Evolutionary conservation across 768 basidiomycete species (phyloP).

Genomic region (Boletus reticulatus): DNA sequence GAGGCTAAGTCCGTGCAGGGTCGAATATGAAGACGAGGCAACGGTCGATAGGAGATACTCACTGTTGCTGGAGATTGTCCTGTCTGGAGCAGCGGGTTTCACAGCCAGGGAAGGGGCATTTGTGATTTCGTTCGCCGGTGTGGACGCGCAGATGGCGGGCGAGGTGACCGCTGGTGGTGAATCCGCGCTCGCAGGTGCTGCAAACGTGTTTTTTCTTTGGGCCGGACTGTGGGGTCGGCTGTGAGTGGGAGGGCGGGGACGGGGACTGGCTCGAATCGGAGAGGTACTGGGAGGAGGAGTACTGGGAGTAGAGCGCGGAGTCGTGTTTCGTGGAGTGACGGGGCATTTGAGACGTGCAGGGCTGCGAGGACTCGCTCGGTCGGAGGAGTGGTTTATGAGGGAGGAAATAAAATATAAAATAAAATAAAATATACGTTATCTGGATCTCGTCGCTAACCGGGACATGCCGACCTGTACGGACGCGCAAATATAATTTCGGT

Average conservation of each 20-base stretch:
- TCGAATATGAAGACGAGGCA: conserved; percentile 8
- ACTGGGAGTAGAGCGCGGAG: conserved; percentile 19
- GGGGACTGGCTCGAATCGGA: conserved; percentile 29
- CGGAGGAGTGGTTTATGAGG: conserved; percentile 31
- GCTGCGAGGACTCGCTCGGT: conserved; percentile 21
- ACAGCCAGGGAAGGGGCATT: conserved; percentile 93
- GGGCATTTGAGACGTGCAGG: conserved; percentile 31
- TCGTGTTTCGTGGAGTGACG: conserved; percentile 32
- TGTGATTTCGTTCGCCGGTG: conserved; percentile 90
- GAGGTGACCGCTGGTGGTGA: conserved; percentile 88
- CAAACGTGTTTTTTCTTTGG: conserved; percentile 57
- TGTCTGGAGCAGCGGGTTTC: conserved; percentile 88
- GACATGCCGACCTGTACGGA: conserved; percentile 27
- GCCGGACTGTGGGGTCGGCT: neutral
- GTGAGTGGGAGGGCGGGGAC: neutral
- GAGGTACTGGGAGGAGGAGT: conserved; percentile 20
- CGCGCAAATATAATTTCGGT: conserved; percentile 31
- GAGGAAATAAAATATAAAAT: no score
- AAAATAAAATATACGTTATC: no score
- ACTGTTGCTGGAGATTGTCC: conserved; percentile 69
- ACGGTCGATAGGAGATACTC: conserved; percentile 1
- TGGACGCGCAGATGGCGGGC: conserved; percentile 87
- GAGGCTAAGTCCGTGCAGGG: conserved; percentile 12
- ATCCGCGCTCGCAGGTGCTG: conserved; percentile 67
- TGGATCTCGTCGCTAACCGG: conserved; percentile 31